A percentile compares a stretch with the other conserved stretches of the same genome.
phyloP scores from a whole-genome alignment of 2,329 filamentous ascomycete species.

The Epichloe gansuensis region DNA sequence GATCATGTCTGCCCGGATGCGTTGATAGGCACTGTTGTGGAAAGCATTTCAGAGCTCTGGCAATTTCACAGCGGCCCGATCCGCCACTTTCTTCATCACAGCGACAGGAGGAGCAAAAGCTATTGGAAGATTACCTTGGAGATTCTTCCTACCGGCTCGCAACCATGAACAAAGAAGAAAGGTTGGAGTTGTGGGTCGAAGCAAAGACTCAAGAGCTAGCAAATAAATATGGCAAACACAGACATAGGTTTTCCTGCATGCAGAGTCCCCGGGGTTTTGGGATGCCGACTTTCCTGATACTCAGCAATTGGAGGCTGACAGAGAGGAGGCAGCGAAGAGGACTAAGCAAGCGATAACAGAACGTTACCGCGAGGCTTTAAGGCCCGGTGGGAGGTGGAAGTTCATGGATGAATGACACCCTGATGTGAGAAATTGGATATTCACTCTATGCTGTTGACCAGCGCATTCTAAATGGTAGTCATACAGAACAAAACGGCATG shows the following conservation, averaged over 20 bases:
- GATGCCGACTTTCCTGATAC: slow-evolving; percentile 78
- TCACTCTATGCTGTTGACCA: background rate
- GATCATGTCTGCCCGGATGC: slow-evolving; percentile 62
- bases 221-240: slow-evolving; percentile 65
- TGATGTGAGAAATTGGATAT: background rate
- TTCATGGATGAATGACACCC: slow-evolving; percentile 66
- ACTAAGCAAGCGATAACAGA: slow-evolving; percentile 56
- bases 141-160: slow-evolving; percentile 47
- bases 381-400: slow-evolving; percentile 61
- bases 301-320: slow-evolving; percentile 61
- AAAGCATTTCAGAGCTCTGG: slow-evolving; percentile 55
- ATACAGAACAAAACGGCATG: background rate
- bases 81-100: slow-evolving; percentile 23
- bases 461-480: background rate
- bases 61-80: slow-evolving; percentile 35
- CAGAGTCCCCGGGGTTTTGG: slow-evolving; percentile 85
- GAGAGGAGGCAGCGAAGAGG: slow-evolving; percentile 49
- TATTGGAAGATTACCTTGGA: slow-evolving; percentile 47
- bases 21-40: slow-evolving; percentile 67
- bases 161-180: slow-evolving; percentile 46
- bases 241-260: slow-evolving; percentile 58
- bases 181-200: slow-evolving; percentile 56
- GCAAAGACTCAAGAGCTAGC: slow-evolving; percentile 64
- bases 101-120: slow-evolving; percentile 30
- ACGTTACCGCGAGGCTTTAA: slow-evolving; percentile 71